phyloP scores from a whole-genome alignment of 1,284 basidiomycete species.

The Butyriboletus regius region DNA sequence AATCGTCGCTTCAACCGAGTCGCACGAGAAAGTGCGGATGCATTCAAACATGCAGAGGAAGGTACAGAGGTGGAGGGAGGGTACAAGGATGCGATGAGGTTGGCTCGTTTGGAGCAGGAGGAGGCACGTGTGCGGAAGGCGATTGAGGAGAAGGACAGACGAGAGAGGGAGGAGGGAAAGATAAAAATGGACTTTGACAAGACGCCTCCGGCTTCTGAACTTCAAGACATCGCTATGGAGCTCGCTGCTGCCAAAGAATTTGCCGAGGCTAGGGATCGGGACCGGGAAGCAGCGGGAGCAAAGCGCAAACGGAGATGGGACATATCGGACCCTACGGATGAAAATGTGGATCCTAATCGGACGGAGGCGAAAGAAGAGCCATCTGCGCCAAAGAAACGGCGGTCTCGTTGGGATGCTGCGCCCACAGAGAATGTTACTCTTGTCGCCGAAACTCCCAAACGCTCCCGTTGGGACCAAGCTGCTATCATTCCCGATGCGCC shows the following conservation, averaged over 20 bases:
- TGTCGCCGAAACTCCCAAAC: conserved; percentile 59
- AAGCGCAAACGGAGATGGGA: conserved; percentile 89
- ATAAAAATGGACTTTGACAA: conserved; percentile 80
- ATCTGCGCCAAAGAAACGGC: conserved; percentile 77
- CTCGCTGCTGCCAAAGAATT: conserved; percentile 33
- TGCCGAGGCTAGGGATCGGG: conserved; percentile 33
- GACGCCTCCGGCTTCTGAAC: conserved; percentile 74
- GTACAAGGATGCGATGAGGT: conserved; percentile 94
- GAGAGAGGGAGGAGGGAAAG: conserved; percentile 72
- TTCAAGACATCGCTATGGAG: conserved; percentile 59
- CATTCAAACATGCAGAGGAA: conserved; percentile 60
- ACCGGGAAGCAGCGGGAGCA: conserved; percentile 38
- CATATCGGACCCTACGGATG: conserved; percentile 54
- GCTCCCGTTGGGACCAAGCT: conserved; percentile 95
- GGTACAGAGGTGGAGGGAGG: conserved; percentile 72
- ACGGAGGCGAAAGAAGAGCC: conserved; percentile 57
- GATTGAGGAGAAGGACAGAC: conserved; percentile 80
- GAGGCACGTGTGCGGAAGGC: conserved; percentile 78
- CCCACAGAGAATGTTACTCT: conserved; percentile 56
- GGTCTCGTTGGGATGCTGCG: conserved; percentile 89
- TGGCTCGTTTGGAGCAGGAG: conserved; percentile 87
- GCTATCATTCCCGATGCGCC: conserved; percentile 53
- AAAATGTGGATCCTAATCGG: conserved; percentile 54
- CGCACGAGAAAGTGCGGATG: conserved; percentile 71
- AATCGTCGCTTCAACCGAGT: conserved; percentile 81